Percentiles rank a stretch among this genome's conserved stretches.
Evolutionary conservation across 345 rosid genomes (phyloP).

Genomic region (Sonneratia caseolaris): DNA sequence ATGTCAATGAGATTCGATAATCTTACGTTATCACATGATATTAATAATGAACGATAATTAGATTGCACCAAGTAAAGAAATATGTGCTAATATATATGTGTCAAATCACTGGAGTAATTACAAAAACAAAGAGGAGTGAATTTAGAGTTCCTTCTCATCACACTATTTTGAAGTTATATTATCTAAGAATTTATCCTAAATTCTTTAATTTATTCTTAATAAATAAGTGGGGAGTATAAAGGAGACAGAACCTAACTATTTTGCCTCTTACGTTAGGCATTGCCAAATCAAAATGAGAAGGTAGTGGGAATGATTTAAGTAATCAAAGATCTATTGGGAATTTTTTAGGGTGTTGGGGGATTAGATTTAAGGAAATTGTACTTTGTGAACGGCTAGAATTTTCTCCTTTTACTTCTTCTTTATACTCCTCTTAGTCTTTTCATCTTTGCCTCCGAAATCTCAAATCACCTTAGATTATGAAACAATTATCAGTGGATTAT

Average conservation of each 20-base stretch:
- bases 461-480: not conserved
- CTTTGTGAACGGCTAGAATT: not conserved
- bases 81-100: too few relatives aligned
- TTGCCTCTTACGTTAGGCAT: not conserved
- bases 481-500: not conserved
- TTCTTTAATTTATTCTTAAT: not conserved
- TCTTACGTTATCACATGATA: too few relatives aligned
- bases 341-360: not conserved
- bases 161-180: too few relatives aligned
- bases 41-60: too few relatives aligned
- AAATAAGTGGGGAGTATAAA: not conserved
- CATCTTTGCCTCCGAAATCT: not conserved
- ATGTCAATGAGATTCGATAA: too few relatives aligned
- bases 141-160: too few relatives aligned
- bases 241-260: not conserved
- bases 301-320: not conserved
- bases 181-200: too few relatives aligned
- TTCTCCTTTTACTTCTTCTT: not conserved
- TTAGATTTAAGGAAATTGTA: not conserved
- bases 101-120: too few relatives aligned
- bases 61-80: too few relatives aligned
- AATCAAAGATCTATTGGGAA: too few relatives aligned
- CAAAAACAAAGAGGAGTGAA: too few relatives aligned
- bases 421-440: not conserved
- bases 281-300: not conserved